These are phyloP conservation scores for Saccharomyces hybrid DNA, from an alignment of 1,139 yeast species.

Conservation along the genomic window DNA sequence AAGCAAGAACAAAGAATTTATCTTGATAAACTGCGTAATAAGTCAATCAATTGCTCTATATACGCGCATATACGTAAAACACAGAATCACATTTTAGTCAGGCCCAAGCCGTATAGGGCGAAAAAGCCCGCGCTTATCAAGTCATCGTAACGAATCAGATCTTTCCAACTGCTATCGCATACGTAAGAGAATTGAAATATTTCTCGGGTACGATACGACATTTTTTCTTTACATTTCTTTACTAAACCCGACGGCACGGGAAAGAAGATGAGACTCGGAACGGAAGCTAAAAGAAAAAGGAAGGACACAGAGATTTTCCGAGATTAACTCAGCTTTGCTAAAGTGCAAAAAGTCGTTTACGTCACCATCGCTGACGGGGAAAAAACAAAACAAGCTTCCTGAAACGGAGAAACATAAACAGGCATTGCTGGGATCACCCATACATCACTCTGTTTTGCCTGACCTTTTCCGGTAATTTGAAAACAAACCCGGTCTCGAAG, in stretches of 20 bases:
- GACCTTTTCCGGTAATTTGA: not conserved
- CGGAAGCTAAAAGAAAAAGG: not conserved
- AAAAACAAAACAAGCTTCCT: not conserved
- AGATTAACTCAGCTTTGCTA: not conserved
- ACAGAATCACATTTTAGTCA: not conserved
- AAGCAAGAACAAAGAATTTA: not conserved
- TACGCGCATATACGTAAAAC: not conserved
- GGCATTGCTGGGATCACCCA: not conserved
- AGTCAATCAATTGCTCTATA: not conserved
- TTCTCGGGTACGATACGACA: not conserved
- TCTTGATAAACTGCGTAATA: not conserved
- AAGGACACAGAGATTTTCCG: not conserved
- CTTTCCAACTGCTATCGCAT: not conserved
- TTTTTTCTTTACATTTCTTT: not conserved
- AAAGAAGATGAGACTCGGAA: not conserved
- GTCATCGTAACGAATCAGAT: slow-evolving; percentile 1
- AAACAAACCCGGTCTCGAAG: not conserved
- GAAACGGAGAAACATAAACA: not conserved
- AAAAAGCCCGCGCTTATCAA: not conserved
- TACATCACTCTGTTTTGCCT: not conserved
- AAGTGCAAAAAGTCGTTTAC: not conserved
- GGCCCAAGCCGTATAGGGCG: not conserved
- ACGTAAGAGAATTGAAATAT: not conserved
- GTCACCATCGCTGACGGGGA: not conserved
- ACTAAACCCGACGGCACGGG: not conserved